Evolutionary conservation across 306 rosid genomes (phyloP).

Genomic region (Lathyrus oleraceus): DNA sequence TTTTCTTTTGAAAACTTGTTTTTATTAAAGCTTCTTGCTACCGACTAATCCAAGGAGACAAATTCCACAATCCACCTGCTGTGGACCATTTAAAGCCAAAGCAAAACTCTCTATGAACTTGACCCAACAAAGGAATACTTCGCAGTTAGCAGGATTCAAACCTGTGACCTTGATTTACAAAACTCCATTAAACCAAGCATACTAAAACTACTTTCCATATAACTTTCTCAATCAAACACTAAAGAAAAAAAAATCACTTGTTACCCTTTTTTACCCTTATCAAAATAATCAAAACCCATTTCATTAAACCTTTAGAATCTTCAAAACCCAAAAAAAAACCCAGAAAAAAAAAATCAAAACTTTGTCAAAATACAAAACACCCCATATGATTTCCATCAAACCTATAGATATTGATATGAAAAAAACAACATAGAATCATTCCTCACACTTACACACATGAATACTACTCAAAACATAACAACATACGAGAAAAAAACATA

Average conservation of each 20-base stretch:
- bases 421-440: neutral
- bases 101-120: no score
- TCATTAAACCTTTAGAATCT: constrained; percentile 15
- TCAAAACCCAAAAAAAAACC: neutral
- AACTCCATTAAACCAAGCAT: constrained; percentile 12
- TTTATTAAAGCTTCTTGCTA: no score
- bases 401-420: neutral
- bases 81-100: no score
- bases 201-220: neutral
- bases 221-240: constrained; percentile 8
- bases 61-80: no score
- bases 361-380: constrained; percentile 9
- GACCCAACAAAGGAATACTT: no score
- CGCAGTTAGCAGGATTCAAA: no score
- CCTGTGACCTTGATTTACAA: neutral
- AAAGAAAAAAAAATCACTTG: neutral
- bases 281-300: constrained; percentile 15
- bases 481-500: neutral
- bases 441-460: neutral
- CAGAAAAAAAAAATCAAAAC: neutral
- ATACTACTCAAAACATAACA: neutral
- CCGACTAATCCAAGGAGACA: no score
- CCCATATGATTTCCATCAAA: neutral
- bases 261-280: constrained; percentile 7
- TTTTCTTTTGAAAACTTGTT: neutral